Evolutionary conservation across 2,329 filamentous ascomycete species (phyloP), one percentile per base, ranked within the genome.

Genomic region (Blastomyces emzantsi): DNA sequence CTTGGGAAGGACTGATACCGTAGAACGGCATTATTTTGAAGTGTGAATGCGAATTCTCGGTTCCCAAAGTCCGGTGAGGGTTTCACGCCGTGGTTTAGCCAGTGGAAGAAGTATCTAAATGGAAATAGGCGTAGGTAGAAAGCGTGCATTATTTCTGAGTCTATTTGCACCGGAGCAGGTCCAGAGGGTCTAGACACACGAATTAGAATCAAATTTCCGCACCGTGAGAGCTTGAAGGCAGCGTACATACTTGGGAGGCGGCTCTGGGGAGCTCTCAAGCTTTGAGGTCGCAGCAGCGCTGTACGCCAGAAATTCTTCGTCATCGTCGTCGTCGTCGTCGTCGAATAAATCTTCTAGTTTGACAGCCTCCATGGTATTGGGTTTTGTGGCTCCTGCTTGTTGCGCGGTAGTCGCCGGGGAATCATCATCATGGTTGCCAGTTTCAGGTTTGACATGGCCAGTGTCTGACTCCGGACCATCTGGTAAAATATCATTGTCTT

Each of bases 121-220:
- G 94, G 94, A 71, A 97, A 97, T 47, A 99, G 82, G 58, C 94
- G 90, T 73, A 96, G 90, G 75, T 99, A 99, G 79, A 97, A 99
- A 67, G 89, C 90, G 70, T 90, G 86, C 86, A 97, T 92, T 13
- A 95, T 84, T 72, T 92, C 90, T 1, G 90, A 87, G 69, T 96
- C 90, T 49, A 86, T 89, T 70, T 76, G 75, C 8, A 77, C 74
- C 39, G 75, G 72, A 22, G 75, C 83, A 45, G 75, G 70, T 5
- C 66, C 70, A 59, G 71, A 66, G 45, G 67, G 65, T 62, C 71
- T 77, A 65, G 19, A 52, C 17, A 36, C 13, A 8, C 15, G 19
- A 25, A 7, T 52, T 41, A 51, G 19, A 25, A 25, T 19, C 39
- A 6, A 22, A n/a, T 47, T 39, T 55, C 28, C 7, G 3, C 28